Base-by-base conservation (phyloP, 2,329 filamentous ascomycete species). In the Tolypocladium amazonense region DNA sequence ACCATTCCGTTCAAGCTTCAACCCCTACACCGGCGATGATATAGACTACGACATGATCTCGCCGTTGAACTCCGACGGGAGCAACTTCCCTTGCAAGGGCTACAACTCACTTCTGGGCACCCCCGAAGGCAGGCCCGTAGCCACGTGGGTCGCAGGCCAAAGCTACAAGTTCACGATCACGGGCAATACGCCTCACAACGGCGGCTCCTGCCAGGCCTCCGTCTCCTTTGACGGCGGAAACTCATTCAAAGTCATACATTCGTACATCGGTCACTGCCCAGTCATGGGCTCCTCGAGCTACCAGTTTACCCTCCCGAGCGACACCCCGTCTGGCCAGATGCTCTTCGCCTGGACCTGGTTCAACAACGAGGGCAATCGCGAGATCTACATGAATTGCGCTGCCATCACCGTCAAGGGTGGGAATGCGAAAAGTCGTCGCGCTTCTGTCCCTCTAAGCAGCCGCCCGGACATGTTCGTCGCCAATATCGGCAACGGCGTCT, bases 321-420 rank as follows among this genome's bases (percentile, higher is more conserved):
- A 87, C 64, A 83, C 84, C 1, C 83, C 84, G 18, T 68, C 73
- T 61, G 77, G 73, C 73, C 81, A 86, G 38, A 87, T 84, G 60
- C 71, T 92, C 52, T 81, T 92, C 56, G 84, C 85, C 43, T 93
- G 90, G 90, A 85, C 84, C 33, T 90, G 87, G 87, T 87, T 89
- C 76, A 91, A 91, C 77, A 77, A 85, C 64, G 74, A 88, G 45
- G 89, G 89, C 30, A 92, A 92, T 75, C 81, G 89, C 56, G 89
- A 93, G 72, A 89, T 89, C 82, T 94, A 94, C 81, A 91, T 91
- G 87, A 90, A 91, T 75, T 94, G 90, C 69, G 89, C 89, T 11
- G 79, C 82, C 57, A 81, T 92, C 66, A 84, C 81, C 62, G 85
- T 92, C 69, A 73, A 71, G 59, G 72, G 73, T 27, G 70, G 72